A percentile compares a stretch with the other conserved stretches of the same genome.
phyloP scores from a whole-genome alignment of 2,329 filamentous ascomycete genomes.

The Phialocephala subalpina region DNA sequence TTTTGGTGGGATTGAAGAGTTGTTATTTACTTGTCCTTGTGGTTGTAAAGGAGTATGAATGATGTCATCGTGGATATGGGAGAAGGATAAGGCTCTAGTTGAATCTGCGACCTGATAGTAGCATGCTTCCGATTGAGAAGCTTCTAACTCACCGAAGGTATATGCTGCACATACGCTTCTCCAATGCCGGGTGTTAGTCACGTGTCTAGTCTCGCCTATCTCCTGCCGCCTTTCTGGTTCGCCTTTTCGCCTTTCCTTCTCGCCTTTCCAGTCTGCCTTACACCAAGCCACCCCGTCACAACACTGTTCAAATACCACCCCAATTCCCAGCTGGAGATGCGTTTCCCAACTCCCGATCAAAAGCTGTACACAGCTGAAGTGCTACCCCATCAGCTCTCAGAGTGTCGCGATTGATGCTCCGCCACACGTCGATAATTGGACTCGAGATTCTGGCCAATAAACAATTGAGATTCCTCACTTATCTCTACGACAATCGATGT shows the following conservation, averaged over 20 bases:
- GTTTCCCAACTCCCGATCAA: constrained; percentile 1
- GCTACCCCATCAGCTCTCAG: not conserved
- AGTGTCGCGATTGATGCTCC: not conserved
- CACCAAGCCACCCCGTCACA: constrained; percentile 19
- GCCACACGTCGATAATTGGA: not conserved
- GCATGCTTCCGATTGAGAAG: too few species aligned
- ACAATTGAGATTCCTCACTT: not conserved
- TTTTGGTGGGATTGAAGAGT: constrained; percentile 83
- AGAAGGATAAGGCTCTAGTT: too few species aligned
- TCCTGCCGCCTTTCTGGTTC: constrained; percentile 7
- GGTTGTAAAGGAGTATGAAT: too few species aligned
- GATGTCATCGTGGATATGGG: too few species aligned
- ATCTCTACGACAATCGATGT: not conserved
- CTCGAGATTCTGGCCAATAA: not conserved
- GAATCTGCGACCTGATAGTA: too few species aligned
- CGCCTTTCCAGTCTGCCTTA: constrained; percentile 22
- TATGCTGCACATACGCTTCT: too few species aligned
- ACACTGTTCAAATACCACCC: constrained; percentile 25
- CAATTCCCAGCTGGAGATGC: constrained; percentile 22
- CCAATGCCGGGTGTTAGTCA: too few species aligned
- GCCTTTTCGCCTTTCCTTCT: constrained; percentile 16
- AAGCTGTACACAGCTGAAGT: constrained; percentile 14
- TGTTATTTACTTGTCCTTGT: constrained; percentile 20
- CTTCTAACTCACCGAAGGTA: too few species aligned
- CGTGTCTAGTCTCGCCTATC: not conserved